A percentile compares a stretch with the other conserved stretches of the same genome.
Conservation (phyloP, 2,329 filamentous ascomycete genomes). For the Fusarium solani-melongenae region DNA sequence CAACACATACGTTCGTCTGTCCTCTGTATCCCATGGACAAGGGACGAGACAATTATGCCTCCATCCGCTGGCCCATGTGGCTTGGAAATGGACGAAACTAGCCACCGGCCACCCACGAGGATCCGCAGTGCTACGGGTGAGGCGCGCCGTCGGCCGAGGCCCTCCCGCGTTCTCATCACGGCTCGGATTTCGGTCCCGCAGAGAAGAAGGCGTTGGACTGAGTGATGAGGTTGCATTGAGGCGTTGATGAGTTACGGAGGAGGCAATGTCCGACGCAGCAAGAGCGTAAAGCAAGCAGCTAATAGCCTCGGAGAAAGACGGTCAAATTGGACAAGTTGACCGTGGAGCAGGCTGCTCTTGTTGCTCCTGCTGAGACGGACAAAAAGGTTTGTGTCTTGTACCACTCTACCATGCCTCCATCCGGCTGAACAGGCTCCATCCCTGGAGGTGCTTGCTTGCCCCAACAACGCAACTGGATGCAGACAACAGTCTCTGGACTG, state of each 20-base stretch:
- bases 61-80: conserved; percentile 24
- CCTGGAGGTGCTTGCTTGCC: conserved; percentile 6
- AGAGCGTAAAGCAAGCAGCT: not conserved
- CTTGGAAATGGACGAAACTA: conserved; percentile 24
- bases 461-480: conserved; percentile 7
- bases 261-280: not conserved
- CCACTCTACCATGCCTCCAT: conserved; percentile 12
- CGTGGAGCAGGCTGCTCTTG: not conserved
- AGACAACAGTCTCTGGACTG: not conserved
- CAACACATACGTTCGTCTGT: conserved; percentile 5
- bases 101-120: conserved; percentile 5
- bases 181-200: conserved; percentile 1
- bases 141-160: conserved; percentile 13
- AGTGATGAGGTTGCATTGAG: conserved; percentile 2
- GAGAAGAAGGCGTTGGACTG: conserved; percentile 5
- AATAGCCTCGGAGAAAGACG: not conserved
- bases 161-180: conserved; percentile 19
- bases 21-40: not conserved
- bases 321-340: not conserved
- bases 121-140: conserved; percentile 23
- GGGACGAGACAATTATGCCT: conserved; percentile 2
- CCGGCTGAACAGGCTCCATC: conserved; percentile 8
- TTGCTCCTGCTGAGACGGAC: not conserved
- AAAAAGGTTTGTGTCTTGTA: conserved; percentile 1
- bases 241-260: not conserved